Percentiles rank a stretch among this genome's conserved stretches.
These are phyloP conservation scores for Epichloe uncinata DNA, from an alignment of 2,329 filamentous ascomycete genomes.

Conservation along the genomic window DNA sequence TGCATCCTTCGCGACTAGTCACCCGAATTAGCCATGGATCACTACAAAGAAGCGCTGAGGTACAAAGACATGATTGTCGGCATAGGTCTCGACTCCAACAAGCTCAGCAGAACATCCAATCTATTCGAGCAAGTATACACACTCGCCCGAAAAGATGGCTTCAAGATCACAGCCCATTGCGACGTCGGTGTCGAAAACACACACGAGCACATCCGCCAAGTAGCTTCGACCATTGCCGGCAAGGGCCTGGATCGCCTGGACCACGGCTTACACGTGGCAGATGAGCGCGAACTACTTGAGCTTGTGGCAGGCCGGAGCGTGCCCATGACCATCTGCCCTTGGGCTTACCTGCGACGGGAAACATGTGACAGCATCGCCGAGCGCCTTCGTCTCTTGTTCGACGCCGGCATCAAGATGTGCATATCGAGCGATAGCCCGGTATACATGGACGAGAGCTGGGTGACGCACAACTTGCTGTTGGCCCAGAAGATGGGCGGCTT, in stretches of 20 bases:
- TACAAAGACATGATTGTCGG: conserved; percentile 28
- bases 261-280: conserved; percentile 52
- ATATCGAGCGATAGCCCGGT: conserved; percentile 62
- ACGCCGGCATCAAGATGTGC: conserved; percentile 49
- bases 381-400: conserved; percentile 36
- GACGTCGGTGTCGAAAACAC: conserved; percentile 37
- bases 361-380: conserved; percentile 35
- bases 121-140: conserved; percentile 28
- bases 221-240: conserved; percentile 34
- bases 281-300: conserved; percentile 42
- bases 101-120: conserved; percentile 28
- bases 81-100: conserved; percentile 34
- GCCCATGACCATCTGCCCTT: conserved; percentile 55
- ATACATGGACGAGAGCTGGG: conserved; percentile 43
- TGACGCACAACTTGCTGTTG: conserved; percentile 32
- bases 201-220: conserved; percentile 39
- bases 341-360: conserved; percentile 10
- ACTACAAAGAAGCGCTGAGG: conserved; percentile 31
- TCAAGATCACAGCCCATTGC: conserved; percentile 34
- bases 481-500: conserved; percentile 27
- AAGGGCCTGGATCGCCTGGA: conserved; percentile 54
- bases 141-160: conserved; percentile 24
- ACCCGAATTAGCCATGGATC: conserved; percentile 54
- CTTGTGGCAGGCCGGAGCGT: conserved; percentile 41
- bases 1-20: conserved; percentile 60